These are phyloP conservation scores for Coemansia guatemalensis DNA, from an alignment of 192 early-diverging fungal genomes.

Conservation along the genomic window DNA sequence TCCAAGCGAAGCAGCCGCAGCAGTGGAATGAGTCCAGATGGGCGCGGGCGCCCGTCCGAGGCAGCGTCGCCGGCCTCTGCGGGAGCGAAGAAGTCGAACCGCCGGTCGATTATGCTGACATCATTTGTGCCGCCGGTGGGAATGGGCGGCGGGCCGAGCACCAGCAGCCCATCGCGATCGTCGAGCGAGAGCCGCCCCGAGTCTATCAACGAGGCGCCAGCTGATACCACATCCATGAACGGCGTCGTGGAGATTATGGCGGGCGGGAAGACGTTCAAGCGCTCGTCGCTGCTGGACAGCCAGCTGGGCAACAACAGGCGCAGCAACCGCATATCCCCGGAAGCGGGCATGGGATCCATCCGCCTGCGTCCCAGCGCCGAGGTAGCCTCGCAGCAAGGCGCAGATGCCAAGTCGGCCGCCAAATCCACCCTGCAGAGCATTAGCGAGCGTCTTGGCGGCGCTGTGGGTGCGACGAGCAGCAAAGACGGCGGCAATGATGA, in stretches of 20 bases:
- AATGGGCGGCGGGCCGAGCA: slow-evolving; percentile 28
- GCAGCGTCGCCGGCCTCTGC: slow-evolving; percentile 11
- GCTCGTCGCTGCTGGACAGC: slow-evolving; percentile 29
- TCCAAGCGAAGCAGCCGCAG: slow-evolving; percentile 3
- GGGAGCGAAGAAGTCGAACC: slow-evolving; percentile 24
- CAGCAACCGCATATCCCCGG: slow-evolving; percentile 19
- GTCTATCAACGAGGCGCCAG: slow-evolving; percentile 3
- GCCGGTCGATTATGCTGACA: slow-evolving; percentile 50
- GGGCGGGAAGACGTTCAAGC: slow-evolving; percentile 31
- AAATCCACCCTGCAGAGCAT: slow-evolving; percentile 44
- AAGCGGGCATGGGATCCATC: slow-evolving; percentile 25
- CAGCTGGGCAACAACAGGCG: slow-evolving; percentile 8
- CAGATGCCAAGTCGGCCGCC: slow-evolving; percentile 8
- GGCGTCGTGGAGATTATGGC: slow-evolving; percentile 34
- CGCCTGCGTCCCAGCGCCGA: slow-evolving; percentile 48
- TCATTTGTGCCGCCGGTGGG: slow-evolving; percentile 50
- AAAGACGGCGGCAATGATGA: slow-evolving; percentile 6
- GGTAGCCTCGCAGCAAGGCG: neutral
- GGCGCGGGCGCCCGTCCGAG: slow-evolving; percentile 41
- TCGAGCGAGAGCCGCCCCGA: slow-evolving; percentile 37
- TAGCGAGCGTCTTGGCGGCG: slow-evolving; percentile 22
- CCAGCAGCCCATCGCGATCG: slow-evolving; percentile 28
- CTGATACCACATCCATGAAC: slow-evolving; percentile 6
- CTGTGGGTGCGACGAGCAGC: slow-evolving; percentile 2
- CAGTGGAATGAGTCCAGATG: slow-evolving; percentile 2